Evolutionary conservation across 2,329 filamentous ascomycete genomes (phyloP), one percentile per base, ranked within the genome.

Genomic region (Fusarium sp.): DNA sequence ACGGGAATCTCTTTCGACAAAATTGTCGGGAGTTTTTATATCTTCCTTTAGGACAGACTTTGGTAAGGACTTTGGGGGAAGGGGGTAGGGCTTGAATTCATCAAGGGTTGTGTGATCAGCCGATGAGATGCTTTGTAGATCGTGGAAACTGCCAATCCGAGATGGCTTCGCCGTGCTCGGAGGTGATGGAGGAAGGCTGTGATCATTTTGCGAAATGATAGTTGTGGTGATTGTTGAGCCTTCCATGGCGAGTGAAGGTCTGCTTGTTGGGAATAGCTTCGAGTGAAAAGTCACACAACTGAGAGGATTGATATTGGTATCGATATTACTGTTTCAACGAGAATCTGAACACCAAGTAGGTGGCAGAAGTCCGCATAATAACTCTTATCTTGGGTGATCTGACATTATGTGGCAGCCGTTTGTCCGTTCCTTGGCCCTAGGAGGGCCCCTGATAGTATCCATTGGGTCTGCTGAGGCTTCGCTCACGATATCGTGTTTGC

Each of bases 1-100:
- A 43, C 94, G 87, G 2, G 91, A 85, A 80, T 97, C 94, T 78
- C 94, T 86, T 24, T 90, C 86, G 22, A 98, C 92, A 83, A 95
- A 93, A 71, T 81, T 84, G 76, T 98, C 94, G 11, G 94, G 94
- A 1, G 94, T 98, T 67, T 92, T 91, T 69, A 92, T 84, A 77
- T 97, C 94, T 75, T 93, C 81, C n/a, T 89, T 84, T 8, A 97
- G 84, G 15, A 96, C 87, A 44, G 86, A 81, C 49, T 86, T 89
- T 7, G 88, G 84, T 49, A 79, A 85, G 8, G 88, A 85, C 24
- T 84, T 85, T 12, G 93, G 93, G 15, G 94, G 93, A 6, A 97
- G 83, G 24, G 92, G 87, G 62, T 93, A 89, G 6, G 58, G 62
- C 13, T 64, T 75, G 59, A 71, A 56, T 5, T 60, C 25, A 22